Evolutionary conservation across 495 filamentous ascomycete species (phyloP).

Genomic region (Thermochaetoides thermophila): DNA sequence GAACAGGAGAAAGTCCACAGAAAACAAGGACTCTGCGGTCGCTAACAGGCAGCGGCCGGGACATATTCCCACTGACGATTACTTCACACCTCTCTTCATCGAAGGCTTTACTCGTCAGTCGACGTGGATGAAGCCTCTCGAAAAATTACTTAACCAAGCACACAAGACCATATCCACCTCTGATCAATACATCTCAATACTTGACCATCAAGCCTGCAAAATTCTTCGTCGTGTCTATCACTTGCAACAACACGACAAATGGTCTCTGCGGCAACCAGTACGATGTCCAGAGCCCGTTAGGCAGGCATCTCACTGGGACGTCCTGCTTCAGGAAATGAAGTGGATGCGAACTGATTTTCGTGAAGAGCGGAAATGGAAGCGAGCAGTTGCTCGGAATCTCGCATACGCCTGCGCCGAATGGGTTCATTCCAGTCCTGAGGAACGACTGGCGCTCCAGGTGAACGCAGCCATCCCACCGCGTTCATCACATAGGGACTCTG

Average conservation of each 20-base stretch:
- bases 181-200: conserved; percentile 58
- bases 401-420: conserved; percentile 73
- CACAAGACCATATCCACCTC: conserved; percentile 70
- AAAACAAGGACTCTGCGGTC: conserved; percentile 11
- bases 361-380: conserved; percentile 90
- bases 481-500: conserved; percentile 4
- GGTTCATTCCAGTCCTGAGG: conserved; percentile 45
- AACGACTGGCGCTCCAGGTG: conserved; percentile 51
- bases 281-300: conserved; percentile 63
- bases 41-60: conserved; percentile 23
- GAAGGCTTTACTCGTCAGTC: conserved; percentile 46
- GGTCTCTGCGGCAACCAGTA: conserved; percentile 79
- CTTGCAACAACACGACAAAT: conserved; percentile 73
- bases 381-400: conserved; percentile 57
- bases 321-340: conserved; percentile 78
- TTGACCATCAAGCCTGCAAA: conserved; percentile 71
- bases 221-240: conserved; percentile 74
- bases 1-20: conserved; percentile 10
- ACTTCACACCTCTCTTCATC: conserved; percentile 70
- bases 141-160: conserved; percentile 53
- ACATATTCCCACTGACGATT: conserved; percentile 43
- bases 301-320: conserved; percentile 64
- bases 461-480: conserved; percentile 32
- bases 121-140: conserved; percentile 45
- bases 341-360: conserved; percentile 96